phyloP scores from a whole-genome alignment of 805 yeast species.

The Teunomyces pallodes region DNA sequence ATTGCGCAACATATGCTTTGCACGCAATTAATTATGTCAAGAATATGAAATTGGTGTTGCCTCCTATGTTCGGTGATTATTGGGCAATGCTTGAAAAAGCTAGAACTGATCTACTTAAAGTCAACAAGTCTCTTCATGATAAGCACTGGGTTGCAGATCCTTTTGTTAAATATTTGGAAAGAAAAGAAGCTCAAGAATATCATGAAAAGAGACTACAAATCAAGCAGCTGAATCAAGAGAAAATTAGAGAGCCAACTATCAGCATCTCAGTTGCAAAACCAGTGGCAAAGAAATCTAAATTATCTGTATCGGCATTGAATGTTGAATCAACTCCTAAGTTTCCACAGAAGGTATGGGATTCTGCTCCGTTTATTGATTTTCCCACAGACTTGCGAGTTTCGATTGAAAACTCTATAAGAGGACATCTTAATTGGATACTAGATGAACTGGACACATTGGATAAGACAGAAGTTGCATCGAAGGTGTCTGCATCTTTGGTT shows the following conservation, averaged over 20 bases:
- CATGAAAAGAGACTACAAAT: slow-evolving; percentile 47
- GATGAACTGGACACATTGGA: slow-evolving; percentile 15
- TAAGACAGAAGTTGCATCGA: slow-evolving; percentile 7
- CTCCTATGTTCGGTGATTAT: slow-evolving; percentile 72
- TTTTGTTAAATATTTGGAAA: slow-evolving; percentile 63
- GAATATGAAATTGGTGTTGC: slow-evolving; percentile 83
- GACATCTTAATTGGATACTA: slow-evolving; percentile 54
- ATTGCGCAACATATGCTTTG: slow-evolving; percentile 84
- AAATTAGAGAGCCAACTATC: slow-evolving; percentile 45
- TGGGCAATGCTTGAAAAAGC: slow-evolving; percentile 73
- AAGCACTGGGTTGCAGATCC: slow-evolving; percentile 69
- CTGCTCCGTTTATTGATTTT: slow-evolving; percentile 66
- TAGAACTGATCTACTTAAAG: slow-evolving; percentile 48
- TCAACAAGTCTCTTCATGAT: slow-evolving; percentile 48
- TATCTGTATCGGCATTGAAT: not conserved
- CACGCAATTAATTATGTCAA: slow-evolving; percentile 78
- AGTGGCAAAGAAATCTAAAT: slow-evolving; percentile 4
- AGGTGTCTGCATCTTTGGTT: slow-evolving; percentile 9
- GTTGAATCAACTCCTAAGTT: slow-evolving; percentile 20
- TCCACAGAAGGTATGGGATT: slow-evolving; percentile 65
- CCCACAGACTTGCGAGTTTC: slow-evolving; percentile 58
- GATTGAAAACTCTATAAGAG: slow-evolving; percentile 60
- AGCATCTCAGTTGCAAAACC: slow-evolving; percentile 26
- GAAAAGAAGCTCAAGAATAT: slow-evolving; percentile 43
- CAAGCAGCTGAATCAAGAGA: slow-evolving; percentile 47